Evolutionary conservation across 169 alveolate genomes (phyloP), one percentile per base, ranked within the genome.

Genomic region (Cryptosporidium bovis): DNA sequence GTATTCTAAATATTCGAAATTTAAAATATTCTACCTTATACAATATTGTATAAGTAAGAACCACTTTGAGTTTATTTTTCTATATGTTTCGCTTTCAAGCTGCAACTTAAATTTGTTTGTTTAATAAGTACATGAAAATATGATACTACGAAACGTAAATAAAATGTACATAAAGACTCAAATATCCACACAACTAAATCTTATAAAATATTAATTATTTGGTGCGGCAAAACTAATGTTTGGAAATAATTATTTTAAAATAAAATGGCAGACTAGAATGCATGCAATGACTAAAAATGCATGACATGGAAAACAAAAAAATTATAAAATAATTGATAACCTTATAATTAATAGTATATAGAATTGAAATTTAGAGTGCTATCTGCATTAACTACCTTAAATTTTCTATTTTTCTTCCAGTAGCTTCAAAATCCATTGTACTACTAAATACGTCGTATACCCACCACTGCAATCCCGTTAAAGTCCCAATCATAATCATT

Each of bases 381-480:
- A 33, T 29, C 15, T 18, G 6, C 6, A 13, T 3, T 20, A 53
- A 53, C 0, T 53, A n/a, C 0, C 12, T 12, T 53, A 16, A 53
- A 20, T 29, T 0, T 1, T 20, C 46, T 62, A 6, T 55, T 51
- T 40, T 91, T 15, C 68, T 90, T 1, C 96, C 96, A 16, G 96
- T 82, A 48, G 96, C 83, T 40, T 92, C 93, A 64, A 94, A 92
- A 5, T 96, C 96, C 82, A 89, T 56, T 40, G 87, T 89, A 2
- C 96, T 90, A 94, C 97, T 98, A 93, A 97, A 97, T 58, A 97
- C 92, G 92, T 98, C 99, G 92, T 97, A 98, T 64, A 97, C 96
- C 99, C 99, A 97, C 99, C 99, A 97, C 92, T 98, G 98, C 64
- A 97, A 92, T 46, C 99, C 99, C 29, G 99, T 97, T 51, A 98